Percentiles rank a stretch among this genome's conserved stretches.
Conservation (phyloP, 257 asterid species). For the Solanum chmielewskii region DNA sequence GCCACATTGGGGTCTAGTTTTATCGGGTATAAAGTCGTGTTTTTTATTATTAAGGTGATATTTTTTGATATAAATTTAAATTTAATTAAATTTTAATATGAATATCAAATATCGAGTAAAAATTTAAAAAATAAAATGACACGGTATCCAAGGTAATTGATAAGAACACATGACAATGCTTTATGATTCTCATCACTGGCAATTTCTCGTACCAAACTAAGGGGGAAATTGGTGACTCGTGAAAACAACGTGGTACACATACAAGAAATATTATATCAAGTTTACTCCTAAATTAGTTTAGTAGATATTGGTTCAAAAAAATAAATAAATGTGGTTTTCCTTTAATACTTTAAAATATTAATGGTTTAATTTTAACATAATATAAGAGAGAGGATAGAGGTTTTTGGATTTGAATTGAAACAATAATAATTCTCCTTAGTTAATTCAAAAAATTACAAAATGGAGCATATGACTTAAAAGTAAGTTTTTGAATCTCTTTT, state of each 20-base stretch:
- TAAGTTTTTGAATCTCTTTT: not conserved
- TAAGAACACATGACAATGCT: not conserved
- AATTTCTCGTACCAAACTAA: not conserved
- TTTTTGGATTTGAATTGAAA: not conserved
- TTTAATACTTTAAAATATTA: not conserved
- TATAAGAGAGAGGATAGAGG: not conserved
- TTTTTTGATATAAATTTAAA: rapidly evolving
- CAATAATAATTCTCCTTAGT: not conserved
- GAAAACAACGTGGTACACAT: not conserved
- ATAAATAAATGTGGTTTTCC: not conserved
- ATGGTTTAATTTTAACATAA: not conserved
- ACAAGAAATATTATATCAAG: not conserved
- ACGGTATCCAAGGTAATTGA: not conserved
- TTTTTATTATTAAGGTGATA: rapidly evolving
- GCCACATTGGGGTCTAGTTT: not conserved
- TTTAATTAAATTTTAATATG: rapidly evolving
- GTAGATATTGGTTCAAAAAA: not conserved
- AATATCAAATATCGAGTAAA: rapidly evolving
- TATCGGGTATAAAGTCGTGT: rapidly evolving
- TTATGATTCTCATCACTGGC: not conserved
- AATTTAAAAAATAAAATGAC: not conserved
- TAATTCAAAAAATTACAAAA: not conserved
- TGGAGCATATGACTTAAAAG: not conserved
- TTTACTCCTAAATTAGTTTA: not conserved
- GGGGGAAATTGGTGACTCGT: not conserved